A percentile compares a stretch with the other conserved stretches of the same genome.
These are phyloP conservation scores for Pugionium dolabratum DNA, from an alignment of 345 rosid genomes.

Conservation along the genomic window DNA sequence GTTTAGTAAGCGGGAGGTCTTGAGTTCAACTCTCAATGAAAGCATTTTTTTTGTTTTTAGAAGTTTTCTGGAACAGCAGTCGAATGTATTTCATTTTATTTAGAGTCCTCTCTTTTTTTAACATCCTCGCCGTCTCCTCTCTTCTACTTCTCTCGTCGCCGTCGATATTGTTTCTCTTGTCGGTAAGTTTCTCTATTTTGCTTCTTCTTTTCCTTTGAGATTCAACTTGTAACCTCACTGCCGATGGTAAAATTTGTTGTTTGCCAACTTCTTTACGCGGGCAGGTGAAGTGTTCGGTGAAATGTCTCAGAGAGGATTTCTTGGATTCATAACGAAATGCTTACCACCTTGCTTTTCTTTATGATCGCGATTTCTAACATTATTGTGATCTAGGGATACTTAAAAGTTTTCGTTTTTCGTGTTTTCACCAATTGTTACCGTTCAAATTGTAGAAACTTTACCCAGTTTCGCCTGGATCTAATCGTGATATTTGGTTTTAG, in stretches of 20 bases:
- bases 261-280: not conserved
- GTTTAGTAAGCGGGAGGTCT: slow-evolving; percentile 98
- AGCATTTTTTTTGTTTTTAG: not conserved
- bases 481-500: not conserved
- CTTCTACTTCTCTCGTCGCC: slow-evolving; percentile 11
- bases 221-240: not conserved
- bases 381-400: not conserved
- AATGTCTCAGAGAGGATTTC: slow-evolving; percentile 14
- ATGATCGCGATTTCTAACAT: not conserved
- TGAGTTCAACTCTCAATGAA: slow-evolving; percentile 80
- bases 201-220: not conserved
- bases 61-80: no score
- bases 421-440: not conserved
- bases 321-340: slow-evolving; percentile 5
- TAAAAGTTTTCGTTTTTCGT: not conserved
- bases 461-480: slow-evolving; percentile 14
- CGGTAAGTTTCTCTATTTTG: slow-evolving; percentile 16
- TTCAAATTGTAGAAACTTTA: not conserved
- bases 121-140: slow-evolving; percentile 20
- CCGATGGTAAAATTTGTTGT: not conserved
- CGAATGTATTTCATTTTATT: not conserved
- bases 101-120: not conserved
- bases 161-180: slow-evolving; percentile 13
- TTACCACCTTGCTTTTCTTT: not conserved
- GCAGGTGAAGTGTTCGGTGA: slow-evolving; percentile 32